Percentiles rank a stretch among this genome's conserved stretches.
phyloP scores from a whole-genome alignment of 495 filamentous ascomycete species.

The Penicillium bovifimosum region DNA sequence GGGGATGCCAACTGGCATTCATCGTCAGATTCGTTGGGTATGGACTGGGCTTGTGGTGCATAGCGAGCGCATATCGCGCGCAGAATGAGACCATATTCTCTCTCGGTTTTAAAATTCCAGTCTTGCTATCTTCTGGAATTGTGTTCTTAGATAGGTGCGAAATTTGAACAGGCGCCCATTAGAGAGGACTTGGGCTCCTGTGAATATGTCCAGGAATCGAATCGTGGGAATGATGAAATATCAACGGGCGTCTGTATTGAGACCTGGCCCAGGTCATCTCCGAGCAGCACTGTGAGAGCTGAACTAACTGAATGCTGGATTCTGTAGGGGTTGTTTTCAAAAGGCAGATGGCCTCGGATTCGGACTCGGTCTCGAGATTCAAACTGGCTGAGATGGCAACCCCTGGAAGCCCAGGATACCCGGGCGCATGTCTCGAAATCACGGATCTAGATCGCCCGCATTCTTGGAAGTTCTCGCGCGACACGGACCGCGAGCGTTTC shows the following conservation, averaged over 20 bases:
- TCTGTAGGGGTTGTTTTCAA: not conserved
- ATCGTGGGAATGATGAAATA: not conserved
- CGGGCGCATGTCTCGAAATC: not conserved
- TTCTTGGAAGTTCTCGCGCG: not conserved
- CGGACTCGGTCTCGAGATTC: conserved; percentile 18
- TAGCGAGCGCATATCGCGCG: no score
- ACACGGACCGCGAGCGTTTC: not conserved
- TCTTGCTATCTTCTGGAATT: not conserved
- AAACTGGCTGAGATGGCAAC: not conserved
- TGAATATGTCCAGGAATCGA: no score
- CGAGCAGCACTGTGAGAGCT: not conserved
- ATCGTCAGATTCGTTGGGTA: no score
- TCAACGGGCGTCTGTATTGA: not conserved
- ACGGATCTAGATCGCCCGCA: not conserved
- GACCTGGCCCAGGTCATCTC: not conserved
- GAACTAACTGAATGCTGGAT: not conserved
- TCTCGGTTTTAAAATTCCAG: no score
- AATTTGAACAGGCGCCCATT: no score
- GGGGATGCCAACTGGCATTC: no score
- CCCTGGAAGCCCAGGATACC: not conserved
- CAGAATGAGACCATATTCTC: no score
- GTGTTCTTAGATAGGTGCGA: no score
- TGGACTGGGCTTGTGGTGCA: no score
- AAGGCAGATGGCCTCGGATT: conserved; percentile 8
- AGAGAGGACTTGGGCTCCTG: not conserved